Conservation (phyloP, 2,329 filamentous ascomycete species). For the Fusarium praegraminearum region DNA sequence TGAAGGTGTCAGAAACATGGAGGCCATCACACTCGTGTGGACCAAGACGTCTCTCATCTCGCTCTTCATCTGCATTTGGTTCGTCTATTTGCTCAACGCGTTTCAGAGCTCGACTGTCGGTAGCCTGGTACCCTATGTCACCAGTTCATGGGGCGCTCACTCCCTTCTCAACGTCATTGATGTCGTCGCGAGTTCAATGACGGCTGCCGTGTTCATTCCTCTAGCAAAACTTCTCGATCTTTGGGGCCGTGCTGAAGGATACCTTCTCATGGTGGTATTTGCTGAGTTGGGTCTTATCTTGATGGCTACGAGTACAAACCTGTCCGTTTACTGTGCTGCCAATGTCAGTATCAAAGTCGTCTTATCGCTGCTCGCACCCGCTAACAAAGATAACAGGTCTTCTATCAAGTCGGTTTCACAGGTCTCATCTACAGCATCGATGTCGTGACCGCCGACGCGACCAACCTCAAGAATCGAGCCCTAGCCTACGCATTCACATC, state of each 20-base stretch:
- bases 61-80: slow-evolving; percentile 27
- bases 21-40: slow-evolving; percentile 25
- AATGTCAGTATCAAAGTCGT: too few species aligned
- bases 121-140: slow-evolving; percentile 12
- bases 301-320: slow-evolving; percentile 66
- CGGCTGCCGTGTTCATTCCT: slow-evolving; percentile 10
- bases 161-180: slow-evolving; percentile 20
- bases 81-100: slow-evolving; percentile 15
- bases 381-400: not conserved
- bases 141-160: slow-evolving; percentile 5
- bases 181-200: slow-evolving; percentile 20
- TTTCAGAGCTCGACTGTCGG: slow-evolving; percentile 55
- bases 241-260: slow-evolving; percentile 23
- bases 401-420: slow-evolving; percentile 18
- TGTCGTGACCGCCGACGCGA: slow-evolving; percentile 22
- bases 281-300: slow-evolving; percentile 64
- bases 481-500: slow-evolving; percentile 55
- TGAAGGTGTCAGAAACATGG: slow-evolving; percentile 36
- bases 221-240: slow-evolving; percentile 24
- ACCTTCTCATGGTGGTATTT: slow-evolving; percentile 25
- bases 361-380: too few species aligned
- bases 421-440: slow-evolving; percentile 21
- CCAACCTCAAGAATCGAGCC: slow-evolving; percentile 19
- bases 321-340: slow-evolving; percentile 62
- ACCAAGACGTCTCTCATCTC: slow-evolving; percentile 6